Base-by-base conservation (phyloP, 306 rosid species). In the Pyrus betulifolia region DNA sequence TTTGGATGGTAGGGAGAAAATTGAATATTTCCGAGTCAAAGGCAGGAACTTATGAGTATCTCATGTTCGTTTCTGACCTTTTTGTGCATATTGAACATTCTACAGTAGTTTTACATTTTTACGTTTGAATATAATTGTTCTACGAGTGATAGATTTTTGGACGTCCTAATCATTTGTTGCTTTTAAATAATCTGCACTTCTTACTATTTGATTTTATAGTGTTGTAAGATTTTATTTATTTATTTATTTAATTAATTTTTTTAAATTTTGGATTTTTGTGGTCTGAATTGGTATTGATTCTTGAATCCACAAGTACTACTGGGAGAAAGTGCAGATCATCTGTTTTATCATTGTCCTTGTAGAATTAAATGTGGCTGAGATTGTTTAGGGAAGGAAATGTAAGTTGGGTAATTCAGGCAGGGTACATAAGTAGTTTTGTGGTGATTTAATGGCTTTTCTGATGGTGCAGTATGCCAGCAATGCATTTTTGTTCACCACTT, bases 1-100 rank as follows among this genome's bases (percentile, higher is more conserved):
- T 75, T 72, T 74, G 75, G 97, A 91, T 42, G 82, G 98, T 14
- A 89, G 83, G 80, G 88, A 89, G 89, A 96, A 96, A 86, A 91
- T 96, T 69, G 90, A 87, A 76, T 96, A 81, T 76, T 96, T 4
- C 79, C 90, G 91, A 30, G 63, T 86, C 59, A 92, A 92, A 85
- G 93, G 99, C 99, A 96, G 86, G 98, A 96, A 82, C 94, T 96
- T 65, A 98, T 96, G 75, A 91, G 98, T 88, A 79, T 58, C 31
- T 40, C 59, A 4, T 30, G 45, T 67, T 60, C 4, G 62, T 66
- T 82, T 75, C 22, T 68, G 35, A 70, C 21, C 66, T 69, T 78
- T 61, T 46, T 79, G 44, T n/a, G 23, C 71, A 58, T 35, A 9
- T 65, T 65, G 46, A 21, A 8, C 38, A 23, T 38, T 21, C 69